A percentile compares a stretch with the other conserved stretches of the same genome.
These are phyloP conservation scores for Yamadazyma jaroonii DNA, from an alignment of 1,139 yeast species.

Conservation along the genomic window DNA sequence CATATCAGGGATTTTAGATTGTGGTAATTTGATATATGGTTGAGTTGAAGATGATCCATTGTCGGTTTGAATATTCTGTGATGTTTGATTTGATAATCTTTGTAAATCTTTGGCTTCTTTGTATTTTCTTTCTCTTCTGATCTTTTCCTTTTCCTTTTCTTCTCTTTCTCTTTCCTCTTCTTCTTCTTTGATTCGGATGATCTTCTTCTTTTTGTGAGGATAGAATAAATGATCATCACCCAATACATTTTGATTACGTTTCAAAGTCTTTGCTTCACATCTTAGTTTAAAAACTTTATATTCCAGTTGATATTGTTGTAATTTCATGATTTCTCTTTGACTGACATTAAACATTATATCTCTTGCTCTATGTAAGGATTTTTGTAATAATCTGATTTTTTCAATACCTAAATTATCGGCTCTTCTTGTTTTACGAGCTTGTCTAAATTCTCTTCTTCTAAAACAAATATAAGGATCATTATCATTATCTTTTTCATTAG, in stretches of 20 bases:
- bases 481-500: slow-evolving; percentile 81
- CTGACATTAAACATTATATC: slow-evolving; percentile 69
- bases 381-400: slow-evolving; percentile 68
- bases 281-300: slow-evolving; percentile 67
- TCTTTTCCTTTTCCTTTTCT: slow-evolving; percentile 27
- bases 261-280: slow-evolving; percentile 65
- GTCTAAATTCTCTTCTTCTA: slow-evolving; percentile 93
- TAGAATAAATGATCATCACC: slow-evolving; percentile 85
- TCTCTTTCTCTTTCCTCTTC: slow-evolving; percentile 32
- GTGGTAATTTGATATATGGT: slow-evolving; percentile 83
- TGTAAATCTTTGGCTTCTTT: slow-evolving; percentile 7
- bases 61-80: slow-evolving; percentile 39
- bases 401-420: slow-evolving; percentile 92
- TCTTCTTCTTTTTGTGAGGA: slow-evolving; percentile 74
- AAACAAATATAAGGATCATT: slow-evolving; percentile 94
- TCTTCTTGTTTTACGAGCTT: slow-evolving; percentile 93
- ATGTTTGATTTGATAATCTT: slow-evolving; percentile 17
- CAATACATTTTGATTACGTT: slow-evolving; percentile 70
- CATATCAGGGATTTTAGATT: slow-evolving; percentile 91
- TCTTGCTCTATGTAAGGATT: slow-evolving; percentile 76
- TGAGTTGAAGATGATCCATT: slow-evolving; percentile 46
- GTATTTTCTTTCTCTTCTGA: slow-evolving; percentile 23
- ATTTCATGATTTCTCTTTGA: slow-evolving; percentile 66
- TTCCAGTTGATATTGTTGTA: slow-evolving; percentile 58
- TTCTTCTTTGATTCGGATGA: slow-evolving; percentile 36